A percentile compares a stretch with the other conserved stretches of the same genome.
phyloP scores from a whole-genome alignment of 345 rosid genomes.

The Pugionium dolabratum region DNA sequence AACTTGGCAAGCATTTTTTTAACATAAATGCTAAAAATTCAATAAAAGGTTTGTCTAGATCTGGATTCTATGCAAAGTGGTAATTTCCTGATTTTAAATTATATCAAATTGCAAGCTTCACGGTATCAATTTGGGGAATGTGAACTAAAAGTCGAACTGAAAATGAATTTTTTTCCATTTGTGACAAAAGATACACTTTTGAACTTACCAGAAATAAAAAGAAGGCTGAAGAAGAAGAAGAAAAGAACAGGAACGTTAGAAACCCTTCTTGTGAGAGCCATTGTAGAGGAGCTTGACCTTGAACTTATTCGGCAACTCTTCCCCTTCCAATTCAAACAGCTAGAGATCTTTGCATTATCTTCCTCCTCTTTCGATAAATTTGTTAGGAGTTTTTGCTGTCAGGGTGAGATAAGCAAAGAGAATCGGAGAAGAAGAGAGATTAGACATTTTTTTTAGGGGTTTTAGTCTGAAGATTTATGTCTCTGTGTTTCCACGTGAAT shows the following conservation, averaged over 20 bases:
- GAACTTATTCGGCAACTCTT: slow-evolving; percentile 41
- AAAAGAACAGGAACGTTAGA: slow-evolving; percentile 28
- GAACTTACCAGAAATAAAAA: slow-evolving; percentile 30
- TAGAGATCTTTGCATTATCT: slow-evolving; percentile 74
- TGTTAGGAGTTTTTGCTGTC: neutral
- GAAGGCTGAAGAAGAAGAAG: slow-evolving; percentile 39
- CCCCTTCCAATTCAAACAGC: slow-evolving; percentile 47
- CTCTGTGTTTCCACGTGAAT: slow-evolving; percentile 40
- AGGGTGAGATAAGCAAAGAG: neutral
- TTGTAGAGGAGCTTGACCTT: slow-evolving; percentile 56
- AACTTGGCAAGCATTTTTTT: slow-evolving; percentile 13
- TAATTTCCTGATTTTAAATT: neutral
- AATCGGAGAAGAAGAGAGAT: slow-evolving; percentile 25
- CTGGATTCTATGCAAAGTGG: neutral
- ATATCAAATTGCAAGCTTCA: neutral
- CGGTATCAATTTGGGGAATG: slow-evolving; percentile 9
- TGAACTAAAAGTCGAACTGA: neutral
- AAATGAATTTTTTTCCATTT: neutral
- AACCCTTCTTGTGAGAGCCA: slow-evolving; percentile 57
- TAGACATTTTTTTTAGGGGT: slow-evolving; percentile 30
- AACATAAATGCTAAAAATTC: neutral
- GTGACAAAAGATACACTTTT: neutral
- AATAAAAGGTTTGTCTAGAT: slow-evolving; percentile 8
- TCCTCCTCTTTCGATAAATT: slow-evolving; percentile 19
- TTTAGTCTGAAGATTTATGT: slow-evolving; percentile 36